These are phyloP conservation scores for Rhizophora apiculata DNA, from an alignment of 345 rosid species.

Conservation along the genomic window DNA sequence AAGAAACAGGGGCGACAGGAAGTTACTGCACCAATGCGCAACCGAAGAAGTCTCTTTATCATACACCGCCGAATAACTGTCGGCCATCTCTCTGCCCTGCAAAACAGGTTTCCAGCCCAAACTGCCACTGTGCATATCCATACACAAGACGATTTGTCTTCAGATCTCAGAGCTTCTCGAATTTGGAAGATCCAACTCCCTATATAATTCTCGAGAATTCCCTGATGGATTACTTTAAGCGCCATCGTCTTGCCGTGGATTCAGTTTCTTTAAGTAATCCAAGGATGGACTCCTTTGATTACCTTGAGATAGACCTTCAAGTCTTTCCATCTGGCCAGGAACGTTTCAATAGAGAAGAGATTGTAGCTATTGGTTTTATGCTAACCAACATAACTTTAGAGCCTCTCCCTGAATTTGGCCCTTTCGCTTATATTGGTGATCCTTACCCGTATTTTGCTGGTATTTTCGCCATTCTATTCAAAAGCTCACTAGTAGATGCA, in stretches of 20 bases:
- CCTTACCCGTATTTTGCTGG: slow-evolving; percentile 45
- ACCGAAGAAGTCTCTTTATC: slow-evolving; percentile 17
- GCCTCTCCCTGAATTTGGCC: slow-evolving; percentile 60
- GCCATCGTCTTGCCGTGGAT: slow-evolving; percentile 54
- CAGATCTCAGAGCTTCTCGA: slow-evolving; percentile 39
- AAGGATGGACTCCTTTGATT: slow-evolving; percentile 35
- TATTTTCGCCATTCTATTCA: slow-evolving; percentile 20
- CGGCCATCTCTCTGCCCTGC: neutral
- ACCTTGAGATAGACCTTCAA: slow-evolving; percentile 42
- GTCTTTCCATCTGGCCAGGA: slow-evolving; percentile 54
- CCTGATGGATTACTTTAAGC: slow-evolving; percentile 27
- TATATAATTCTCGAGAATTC: slow-evolving; percentile 31
- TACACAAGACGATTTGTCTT: neutral
- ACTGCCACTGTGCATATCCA: slow-evolving; percentile 9
- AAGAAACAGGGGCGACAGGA: slow-evolving; percentile 27
- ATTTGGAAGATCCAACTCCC: slow-evolving; percentile 35
- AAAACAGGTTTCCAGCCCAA: neutral
- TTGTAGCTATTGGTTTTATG: slow-evolving; percentile 44
- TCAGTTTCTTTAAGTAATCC: slow-evolving; percentile 57
- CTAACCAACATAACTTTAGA: slow-evolving; percentile 61
- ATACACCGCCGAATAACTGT: slow-evolving; percentile 36
- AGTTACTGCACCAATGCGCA: slow-evolving; percentile 41
- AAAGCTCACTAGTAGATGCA: neutral
- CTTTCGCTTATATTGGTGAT: slow-evolving; percentile 25
- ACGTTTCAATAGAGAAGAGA: slow-evolving; percentile 43